Percentiles rank a stretch among this genome's conserved stretches.
Evolutionary conservation across 1,284 basidiomycete genomes (phyloP).

Genomic region (Blastosporella zonata): DNA sequence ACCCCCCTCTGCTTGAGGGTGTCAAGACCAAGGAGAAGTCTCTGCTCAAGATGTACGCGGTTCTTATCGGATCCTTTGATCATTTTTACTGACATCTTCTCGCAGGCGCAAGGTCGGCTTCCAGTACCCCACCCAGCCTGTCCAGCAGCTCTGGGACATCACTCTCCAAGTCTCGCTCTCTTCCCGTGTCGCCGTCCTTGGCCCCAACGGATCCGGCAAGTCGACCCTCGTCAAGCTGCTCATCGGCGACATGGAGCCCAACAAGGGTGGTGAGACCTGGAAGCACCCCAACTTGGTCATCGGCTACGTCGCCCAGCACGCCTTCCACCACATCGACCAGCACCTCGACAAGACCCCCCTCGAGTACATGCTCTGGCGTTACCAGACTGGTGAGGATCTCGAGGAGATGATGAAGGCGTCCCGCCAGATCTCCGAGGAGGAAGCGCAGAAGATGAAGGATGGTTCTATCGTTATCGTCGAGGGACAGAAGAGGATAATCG

Average conservation of each 20-base stretch:
- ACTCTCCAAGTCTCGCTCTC: slow-evolving; percentile 95
- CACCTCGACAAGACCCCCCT: slow-evolving; percentile 98
- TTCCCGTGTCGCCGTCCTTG: slow-evolving; percentile 94
- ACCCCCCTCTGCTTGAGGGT: slow-evolving; percentile 95
- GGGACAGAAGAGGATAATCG: slow-evolving; percentile 92
- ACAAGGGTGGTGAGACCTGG: slow-evolving; percentile 96
- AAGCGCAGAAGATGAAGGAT: slow-evolving; percentile 96
- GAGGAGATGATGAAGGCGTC: slow-evolving; percentile 94
- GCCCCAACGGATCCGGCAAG: slow-evolving; percentile 97
- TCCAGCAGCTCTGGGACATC: slow-evolving; percentile 93
- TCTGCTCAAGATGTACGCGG: slow-evolving; percentile 82
- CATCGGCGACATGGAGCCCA: slow-evolving; percentile 96
- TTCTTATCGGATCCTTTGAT: not conserved
- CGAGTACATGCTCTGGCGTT: slow-evolving; percentile 99
- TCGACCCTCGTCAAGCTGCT: slow-evolving; percentile 99
- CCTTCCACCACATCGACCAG: slow-evolving; percentile 98
- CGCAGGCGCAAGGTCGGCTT: slow-evolving; percentile 83
- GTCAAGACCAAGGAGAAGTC: slow-evolving; percentile 99
- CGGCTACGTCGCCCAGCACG: slow-evolving; percentile 97
- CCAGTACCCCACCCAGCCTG: slow-evolving; percentile 86
- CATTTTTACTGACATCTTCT: not conserved
- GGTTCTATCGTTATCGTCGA: slow-evolving; percentile 84
- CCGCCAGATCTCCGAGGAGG: slow-evolving; percentile 86
- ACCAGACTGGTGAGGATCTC: slow-evolving; percentile 98
- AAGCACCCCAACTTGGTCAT: slow-evolving; percentile 99